A percentile compares a stretch with the other conserved stretches of the same genome.
Evolutionary conservation across 73 alveolate genomes (phyloP).

Genomic region (Paramecium primaurelia): DNA sequence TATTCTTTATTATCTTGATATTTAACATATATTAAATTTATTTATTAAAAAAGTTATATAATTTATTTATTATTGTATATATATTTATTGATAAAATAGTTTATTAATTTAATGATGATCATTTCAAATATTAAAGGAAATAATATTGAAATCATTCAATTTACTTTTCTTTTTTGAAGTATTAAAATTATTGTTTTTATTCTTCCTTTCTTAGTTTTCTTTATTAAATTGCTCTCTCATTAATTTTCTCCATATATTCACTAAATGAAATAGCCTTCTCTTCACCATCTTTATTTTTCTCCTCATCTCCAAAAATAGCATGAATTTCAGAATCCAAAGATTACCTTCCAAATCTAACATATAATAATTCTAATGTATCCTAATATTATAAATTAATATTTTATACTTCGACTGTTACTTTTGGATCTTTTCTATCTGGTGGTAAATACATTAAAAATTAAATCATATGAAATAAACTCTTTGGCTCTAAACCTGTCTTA

Average conservation of each 20-base stretch:
- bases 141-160: background rate
- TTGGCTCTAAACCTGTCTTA: constrained; percentile 94
- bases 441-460: constrained; percentile 97
- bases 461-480: constrained; percentile 93
- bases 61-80: background rate
- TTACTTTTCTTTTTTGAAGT: constrained; percentile 5
- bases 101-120: background rate
- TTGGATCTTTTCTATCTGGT: constrained; percentile 31
- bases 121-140: background rate
- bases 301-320: constrained; percentile 78
- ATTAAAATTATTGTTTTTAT: constrained; percentile 46
- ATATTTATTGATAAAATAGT: background rate
- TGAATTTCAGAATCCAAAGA: constrained; percentile 73
- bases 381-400: constrained; percentile 77
- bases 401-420: constrained; percentile 13
- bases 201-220: constrained; percentile 62
- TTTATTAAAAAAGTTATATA: too few species aligned
- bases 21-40: too few species aligned
- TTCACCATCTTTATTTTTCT: constrained; percentile 67
- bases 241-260: constrained; percentile 74
- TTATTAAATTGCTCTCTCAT: constrained; percentile 75
- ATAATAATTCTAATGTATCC: constrained; percentile 95
- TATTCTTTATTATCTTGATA: too few species aligned
- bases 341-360: constrained; percentile 89
- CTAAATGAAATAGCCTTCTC: constrained; percentile 72